phyloP scores from a whole-genome alignment of 345 rosid species.

The Rhodomyrtus tomentosa region DNA sequence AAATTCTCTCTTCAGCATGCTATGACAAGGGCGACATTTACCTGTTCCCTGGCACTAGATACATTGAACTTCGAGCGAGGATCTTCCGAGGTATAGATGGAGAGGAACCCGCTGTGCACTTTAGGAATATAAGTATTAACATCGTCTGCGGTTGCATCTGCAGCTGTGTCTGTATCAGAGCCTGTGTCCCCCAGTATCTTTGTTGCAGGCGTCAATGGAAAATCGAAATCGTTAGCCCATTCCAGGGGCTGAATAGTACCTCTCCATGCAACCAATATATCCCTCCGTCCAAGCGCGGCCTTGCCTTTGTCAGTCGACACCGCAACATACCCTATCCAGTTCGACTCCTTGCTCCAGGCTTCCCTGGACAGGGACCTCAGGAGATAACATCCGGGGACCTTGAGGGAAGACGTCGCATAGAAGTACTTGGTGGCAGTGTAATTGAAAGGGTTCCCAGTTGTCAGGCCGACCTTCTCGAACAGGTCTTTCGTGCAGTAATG shows the following conservation, averaged over 20 bases:
- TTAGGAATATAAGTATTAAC: not conserved
- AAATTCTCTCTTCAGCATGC: not conserved
- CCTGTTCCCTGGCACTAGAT: conserved; percentile 56
- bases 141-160: not conserved
- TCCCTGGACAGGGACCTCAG: conserved; percentile 52
- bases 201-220: conserved; percentile 34
- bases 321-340: conserved; percentile 75
- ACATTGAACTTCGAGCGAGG: conserved; percentile 21
- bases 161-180: not conserved
- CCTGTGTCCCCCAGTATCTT: conserved; percentile 28
- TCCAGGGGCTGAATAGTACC: conserved; percentile 59
- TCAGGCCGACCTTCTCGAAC: conserved; percentile 42
- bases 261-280: conserved; percentile 72
- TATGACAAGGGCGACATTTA: not conserved
- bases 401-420: conserved; percentile 41
- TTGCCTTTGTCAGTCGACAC: conserved; percentile 65
- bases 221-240: conserved; percentile 57
- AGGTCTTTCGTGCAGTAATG: conserved; percentile 33
- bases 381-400: conserved; percentile 48
- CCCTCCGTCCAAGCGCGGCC: conserved; percentile 59
- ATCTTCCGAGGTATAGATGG: conserved; percentile 36
- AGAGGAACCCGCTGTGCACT: conserved; percentile 37
- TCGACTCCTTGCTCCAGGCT: conserved; percentile 75
- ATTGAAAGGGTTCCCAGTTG: conserved; percentile 38
- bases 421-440: conserved; percentile 38